These are phyloP conservation scores for Salvia sclarea DNA, from an alignment of 305 asterid species.

Conservation along the genomic window DNA sequence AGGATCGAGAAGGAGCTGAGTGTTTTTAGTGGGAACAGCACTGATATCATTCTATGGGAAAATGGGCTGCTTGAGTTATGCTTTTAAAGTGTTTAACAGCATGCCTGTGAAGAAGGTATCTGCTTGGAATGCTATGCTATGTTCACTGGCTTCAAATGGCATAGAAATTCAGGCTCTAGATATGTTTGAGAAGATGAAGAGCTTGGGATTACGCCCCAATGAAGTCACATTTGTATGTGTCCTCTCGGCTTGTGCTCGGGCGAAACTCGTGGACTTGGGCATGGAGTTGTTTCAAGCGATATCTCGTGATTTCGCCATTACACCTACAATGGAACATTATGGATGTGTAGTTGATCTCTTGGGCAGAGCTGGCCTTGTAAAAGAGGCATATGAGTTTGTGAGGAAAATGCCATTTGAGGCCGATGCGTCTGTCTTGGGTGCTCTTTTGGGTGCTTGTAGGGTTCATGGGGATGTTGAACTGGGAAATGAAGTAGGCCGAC, in stretches of 20 bases:
- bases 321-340: slow-evolving; percentile 79
- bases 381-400: slow-evolving; percentile 62
- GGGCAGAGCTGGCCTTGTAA: slow-evolving; percentile 69
- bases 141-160: slow-evolving; percentile 68
- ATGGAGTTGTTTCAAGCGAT: slow-evolving; percentile 59
- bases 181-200: slow-evolving; percentile 59
- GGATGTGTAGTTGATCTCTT: slow-evolving; percentile 85
- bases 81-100: slow-evolving; percentile 44
- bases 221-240: slow-evolving; percentile 73
- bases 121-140: slow-evolving; percentile 88
- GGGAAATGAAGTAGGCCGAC: slow-evolving; percentile 63
- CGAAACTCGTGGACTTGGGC: slow-evolving; percentile 54
- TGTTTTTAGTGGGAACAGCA: slow-evolving; percentile 57
- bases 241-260: slow-evolving; percentile 75
- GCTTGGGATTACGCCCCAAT: slow-evolving; percentile 42
- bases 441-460: slow-evolving; percentile 80
- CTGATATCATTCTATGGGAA: slow-evolving; percentile 72
- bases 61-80: slow-evolving; percentile 58
- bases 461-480: slow-evolving; percentile 67
- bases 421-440: slow-evolving; percentile 74
- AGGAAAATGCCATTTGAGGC: slow-evolving; percentile 72
- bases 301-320: slow-evolving; percentile 47
- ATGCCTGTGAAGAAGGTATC: slow-evolving; percentile 58
- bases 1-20: slow-evolving; percentile 52
- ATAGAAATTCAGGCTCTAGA: slow-evolving; percentile 62